Conservation (phyloP, 169 alveolate genomes). For the Cyclospora cayetanensis region DNA sequence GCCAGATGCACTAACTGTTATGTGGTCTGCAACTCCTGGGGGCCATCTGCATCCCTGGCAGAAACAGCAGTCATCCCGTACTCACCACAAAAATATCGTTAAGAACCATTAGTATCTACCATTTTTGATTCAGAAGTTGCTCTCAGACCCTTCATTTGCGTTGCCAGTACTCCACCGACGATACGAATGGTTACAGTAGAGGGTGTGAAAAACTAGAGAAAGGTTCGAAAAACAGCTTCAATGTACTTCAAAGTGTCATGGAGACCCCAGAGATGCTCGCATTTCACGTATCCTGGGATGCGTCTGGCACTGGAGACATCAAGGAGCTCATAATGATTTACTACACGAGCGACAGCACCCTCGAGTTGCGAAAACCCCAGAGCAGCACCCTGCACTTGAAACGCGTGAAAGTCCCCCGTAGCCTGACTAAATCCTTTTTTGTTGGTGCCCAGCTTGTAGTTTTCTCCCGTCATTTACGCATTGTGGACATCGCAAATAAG, state of each 20-base stretch:
- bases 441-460: constrained; percentile 50
- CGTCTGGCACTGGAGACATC: constrained; percentile 29
- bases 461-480: constrained; percentile 11
- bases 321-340: constrained; percentile 31
- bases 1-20: too few relatives aligned
- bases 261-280: constrained; percentile 19
- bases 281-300: constrained; percentile 34
- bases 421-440: background rate
- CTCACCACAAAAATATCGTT: too few relatives aligned
- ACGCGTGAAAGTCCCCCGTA: background rate
- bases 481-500: constrained; percentile 20
- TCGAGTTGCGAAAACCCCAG: background rate
- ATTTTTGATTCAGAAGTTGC: too few relatives aligned
- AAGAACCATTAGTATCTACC: too few relatives aligned
- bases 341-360: constrained; percentile 26
- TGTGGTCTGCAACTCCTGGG: too few relatives aligned
- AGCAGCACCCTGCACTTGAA: constrained; percentile 7
- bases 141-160: too few relatives aligned
- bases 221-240: background rate
- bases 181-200: too few relatives aligned
- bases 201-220: background rate
- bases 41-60: too few relatives aligned
- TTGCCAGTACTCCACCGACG: too few relatives aligned
- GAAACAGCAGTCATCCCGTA: too few relatives aligned
- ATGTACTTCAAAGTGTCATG: background rate